Evolutionary conservation across 352 stramenopile genomes (phyloP).

Genomic region (Salisapilia sapeloensis): DNA sequence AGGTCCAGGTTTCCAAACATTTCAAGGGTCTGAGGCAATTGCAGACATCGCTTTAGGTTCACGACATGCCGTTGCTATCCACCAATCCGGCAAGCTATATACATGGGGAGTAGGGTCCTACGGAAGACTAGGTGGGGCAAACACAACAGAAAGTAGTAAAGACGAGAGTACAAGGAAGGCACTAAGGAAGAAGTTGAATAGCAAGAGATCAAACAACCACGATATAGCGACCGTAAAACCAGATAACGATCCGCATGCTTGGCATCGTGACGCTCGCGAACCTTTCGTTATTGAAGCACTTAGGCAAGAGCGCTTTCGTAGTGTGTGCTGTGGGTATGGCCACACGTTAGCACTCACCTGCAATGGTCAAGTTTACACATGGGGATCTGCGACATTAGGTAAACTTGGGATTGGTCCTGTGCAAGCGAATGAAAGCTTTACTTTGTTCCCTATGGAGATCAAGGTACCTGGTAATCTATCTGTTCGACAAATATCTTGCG

Average conservation of each 20-base stretch:
- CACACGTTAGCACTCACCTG: constrained; percentile 51
- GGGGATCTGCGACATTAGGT: constrained; percentile 50
- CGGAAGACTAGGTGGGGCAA: constrained; percentile 23
- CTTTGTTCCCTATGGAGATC: constrained; percentile 25
- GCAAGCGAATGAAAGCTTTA: constrained; percentile 31
- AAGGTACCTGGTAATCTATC: constrained; percentile 6
- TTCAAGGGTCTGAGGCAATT: constrained; percentile 33
- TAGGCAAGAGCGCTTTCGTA: constrained; percentile 22
- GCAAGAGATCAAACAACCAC: neutral
- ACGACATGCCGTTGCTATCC: constrained; percentile 43
- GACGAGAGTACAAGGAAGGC: constrained; percentile 4
- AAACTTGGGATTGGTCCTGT: constrained; percentile 48
- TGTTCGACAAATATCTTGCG: constrained; percentile 53
- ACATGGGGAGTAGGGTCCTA: constrained; percentile 61
- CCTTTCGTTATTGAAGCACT: constrained; percentile 27
- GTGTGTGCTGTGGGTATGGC: constrained; percentile 39
- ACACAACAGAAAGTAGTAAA: constrained; percentile 1
- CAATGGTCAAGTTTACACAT: constrained; percentile 48
- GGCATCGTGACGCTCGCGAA: constrained; percentile 31
- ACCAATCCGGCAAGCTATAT: constrained; percentile 41
- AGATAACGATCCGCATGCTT: constrained; percentile 15
- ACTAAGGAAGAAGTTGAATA: too few species aligned
- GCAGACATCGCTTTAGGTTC: constrained; percentile 41
- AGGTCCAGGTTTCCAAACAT: constrained; percentile 16
- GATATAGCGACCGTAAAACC: constrained; percentile 2